Percentiles rank a stretch among this genome's conserved stretches.
Evolutionary conservation across 257 asterid genomes (phyloP).

Genomic region (Jaltomata sinuosa): DNA sequence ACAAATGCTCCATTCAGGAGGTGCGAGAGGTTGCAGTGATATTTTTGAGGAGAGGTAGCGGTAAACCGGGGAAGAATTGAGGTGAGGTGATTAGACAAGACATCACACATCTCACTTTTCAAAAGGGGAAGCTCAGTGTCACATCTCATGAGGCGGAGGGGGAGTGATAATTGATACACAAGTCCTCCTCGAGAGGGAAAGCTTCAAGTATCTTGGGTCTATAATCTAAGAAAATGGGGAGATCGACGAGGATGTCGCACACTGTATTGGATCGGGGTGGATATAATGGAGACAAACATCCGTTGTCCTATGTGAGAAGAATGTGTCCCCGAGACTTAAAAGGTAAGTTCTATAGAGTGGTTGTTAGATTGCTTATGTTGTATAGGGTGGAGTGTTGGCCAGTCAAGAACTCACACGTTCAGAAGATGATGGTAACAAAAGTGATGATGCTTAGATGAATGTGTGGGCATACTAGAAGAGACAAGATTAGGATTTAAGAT

Average conservation of each 20-base stretch:
- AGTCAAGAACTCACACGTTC: neutral
- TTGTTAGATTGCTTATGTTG: neutral
- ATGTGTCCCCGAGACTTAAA: neutral
- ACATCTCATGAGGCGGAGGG: neutral
- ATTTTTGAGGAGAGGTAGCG: neutral
- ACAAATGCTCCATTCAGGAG: neutral
- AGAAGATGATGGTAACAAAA: neutral
- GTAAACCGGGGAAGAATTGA: neutral
- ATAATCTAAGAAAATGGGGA: neutral
- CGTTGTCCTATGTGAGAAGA: neutral
- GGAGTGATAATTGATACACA: neutral
- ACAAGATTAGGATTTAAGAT: neutral
- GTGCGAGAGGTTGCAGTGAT: neutral
- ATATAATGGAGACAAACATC: neutral
- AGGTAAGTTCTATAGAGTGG: neutral
- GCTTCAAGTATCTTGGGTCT: neutral
- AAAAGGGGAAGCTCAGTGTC: too few relatives aligned
- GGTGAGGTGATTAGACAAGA: neutral
- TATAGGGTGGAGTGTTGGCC: neutral
- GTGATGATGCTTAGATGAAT: neutral
- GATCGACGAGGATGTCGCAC: neutral
- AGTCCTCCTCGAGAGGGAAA: neutral
- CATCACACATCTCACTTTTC: neutral
- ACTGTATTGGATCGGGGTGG: neutral
- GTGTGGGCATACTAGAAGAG: neutral